Conservation (phyloP, 345 rosid species). For the Murraya koenigii region DNA sequence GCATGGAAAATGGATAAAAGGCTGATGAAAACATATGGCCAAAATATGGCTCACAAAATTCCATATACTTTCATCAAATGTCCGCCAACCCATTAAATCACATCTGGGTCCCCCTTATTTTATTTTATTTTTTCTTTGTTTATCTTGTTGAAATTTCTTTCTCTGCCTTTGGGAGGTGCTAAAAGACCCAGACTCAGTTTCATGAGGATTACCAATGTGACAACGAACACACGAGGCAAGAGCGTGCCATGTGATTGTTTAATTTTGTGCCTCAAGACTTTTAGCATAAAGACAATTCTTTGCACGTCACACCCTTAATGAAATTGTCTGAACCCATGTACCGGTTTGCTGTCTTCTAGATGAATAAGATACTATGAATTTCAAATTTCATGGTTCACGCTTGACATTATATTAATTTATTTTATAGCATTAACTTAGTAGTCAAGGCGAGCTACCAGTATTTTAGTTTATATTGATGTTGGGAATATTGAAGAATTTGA, state of each 20-base stretch:
- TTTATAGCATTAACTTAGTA: not conserved
- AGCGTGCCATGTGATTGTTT: slow-evolving; percentile 12
- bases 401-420: not conserved
- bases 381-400: not conserved
- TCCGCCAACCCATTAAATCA: not conserved
- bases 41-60: slow-evolving; percentile 3
- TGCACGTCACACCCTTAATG: not conserved
- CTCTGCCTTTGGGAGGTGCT: not conserved
- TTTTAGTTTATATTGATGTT: not conserved
- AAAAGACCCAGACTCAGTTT: not conserved
- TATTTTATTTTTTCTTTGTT: not conserved
- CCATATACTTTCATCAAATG: not conserved
- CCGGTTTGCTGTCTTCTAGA: not conserved
- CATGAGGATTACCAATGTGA: not conserved
- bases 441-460: not conserved
- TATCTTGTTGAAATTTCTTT: not conserved
- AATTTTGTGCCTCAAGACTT: slow-evolving; percentile 3
- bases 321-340: not conserved
- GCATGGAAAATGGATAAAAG: not conserved
- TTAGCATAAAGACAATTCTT: not conserved
- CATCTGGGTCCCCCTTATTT: not conserved
- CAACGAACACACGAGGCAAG: not conserved
- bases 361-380: not conserved
- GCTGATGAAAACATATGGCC: slow-evolving; percentile 9
- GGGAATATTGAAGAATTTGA: not conserved